These are phyloP conservation scores for Arthrocladium fulminans DNA, from an alignment of 2,329 filamentous ascomycete genomes.

Conservation along the genomic window DNA sequence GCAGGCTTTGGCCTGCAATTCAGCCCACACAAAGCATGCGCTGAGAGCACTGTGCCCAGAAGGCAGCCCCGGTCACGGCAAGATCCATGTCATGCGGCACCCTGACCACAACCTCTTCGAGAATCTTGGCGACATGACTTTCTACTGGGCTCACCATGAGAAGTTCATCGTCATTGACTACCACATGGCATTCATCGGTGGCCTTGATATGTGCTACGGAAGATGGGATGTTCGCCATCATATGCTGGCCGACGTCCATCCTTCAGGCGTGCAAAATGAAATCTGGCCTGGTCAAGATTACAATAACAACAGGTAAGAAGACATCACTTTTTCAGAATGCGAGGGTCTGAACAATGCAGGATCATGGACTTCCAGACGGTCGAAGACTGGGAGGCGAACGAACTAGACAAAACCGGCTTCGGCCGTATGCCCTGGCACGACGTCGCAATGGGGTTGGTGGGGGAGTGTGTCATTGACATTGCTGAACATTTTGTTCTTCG, in stretches of 20 bases:
- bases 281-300: conserved; percentile 95
- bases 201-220: conserved; percentile 89
- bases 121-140: conserved; percentile 89
- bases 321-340: not conserved
- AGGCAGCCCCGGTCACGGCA: conserved; percentile 71
- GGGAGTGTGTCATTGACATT: conserved; percentile 84
- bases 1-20: conserved; percentile 81
- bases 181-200: conserved; percentile 81
- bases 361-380: conserved; percentile 94
- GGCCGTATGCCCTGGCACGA: conserved; percentile 99
- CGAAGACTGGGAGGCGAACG: conserved; percentile 84
- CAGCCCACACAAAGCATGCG: conserved; percentile 81
- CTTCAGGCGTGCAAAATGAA: conserved; percentile 69
- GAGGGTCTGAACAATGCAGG: conserved; percentile 28
- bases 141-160: conserved; percentile 97
- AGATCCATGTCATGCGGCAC: conserved; percentile 82
- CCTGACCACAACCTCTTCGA: conserved; percentile 93
- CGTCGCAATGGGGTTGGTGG: conserved; percentile 82
- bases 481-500: conserved; percentile 89
- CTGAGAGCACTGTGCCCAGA: conserved; percentile 70
- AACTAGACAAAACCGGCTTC: conserved; percentile 80
- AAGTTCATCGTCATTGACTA: conserved; percentile 97
- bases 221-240: conserved; percentile 88
- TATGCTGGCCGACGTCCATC: conserved; percentile 76
- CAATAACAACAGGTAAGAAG: conserved; percentile 65